A percentile compares a stretch with the other conserved stretches of the same genome.
These are phyloP conservation scores for Cryptococcus sp. DNA, from an alignment of 1,284 basidiomycete genomes.

Conservation along the genomic window DNA sequence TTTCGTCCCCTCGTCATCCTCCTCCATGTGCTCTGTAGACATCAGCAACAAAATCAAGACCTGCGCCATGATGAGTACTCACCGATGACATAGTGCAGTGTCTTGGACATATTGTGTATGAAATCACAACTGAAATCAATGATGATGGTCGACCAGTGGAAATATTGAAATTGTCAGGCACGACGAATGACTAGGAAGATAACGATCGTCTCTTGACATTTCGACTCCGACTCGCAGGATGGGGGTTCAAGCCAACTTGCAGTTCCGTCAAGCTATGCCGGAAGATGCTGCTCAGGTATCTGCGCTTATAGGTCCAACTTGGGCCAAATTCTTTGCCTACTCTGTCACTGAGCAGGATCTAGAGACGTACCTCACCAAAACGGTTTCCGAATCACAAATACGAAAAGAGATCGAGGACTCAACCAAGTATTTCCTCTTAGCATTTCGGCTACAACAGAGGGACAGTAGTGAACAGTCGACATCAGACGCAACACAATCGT, in stretches of 20 bases:
- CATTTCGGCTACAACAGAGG: background rate
- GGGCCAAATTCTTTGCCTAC: slow-evolving; percentile 24
- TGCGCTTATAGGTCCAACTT: slow-evolving; percentile 13
- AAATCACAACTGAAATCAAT: too few species aligned
- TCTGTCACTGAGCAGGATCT: slow-evolving; percentile 17
- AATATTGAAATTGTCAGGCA: too few species aligned
- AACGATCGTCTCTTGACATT: too few species aligned
- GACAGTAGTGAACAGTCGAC: background rate
- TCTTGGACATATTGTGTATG: slow-evolving; percentile 13
- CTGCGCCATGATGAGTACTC: background rate
- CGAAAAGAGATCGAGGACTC: slow-evolving; percentile 8
- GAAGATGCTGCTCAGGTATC: slow-evolving; percentile 16
- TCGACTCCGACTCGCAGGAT: too few species aligned
- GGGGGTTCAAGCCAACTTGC: too few species aligned
- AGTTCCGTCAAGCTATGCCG: slow-evolving; percentile 11
- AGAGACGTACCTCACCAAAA: slow-evolving; percentile 12
- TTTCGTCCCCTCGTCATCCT: slow-evolving; percentile 70
- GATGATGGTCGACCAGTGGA: too few species aligned
- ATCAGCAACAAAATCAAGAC: slow-evolving; percentile 3
- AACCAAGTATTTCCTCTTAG: slow-evolving; percentile 8
- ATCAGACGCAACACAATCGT: background rate
- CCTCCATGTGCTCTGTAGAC: slow-evolving; percentile 89
- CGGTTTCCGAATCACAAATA: slow-evolving; percentile 8
- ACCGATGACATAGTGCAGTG: slow-evolving; percentile 46
- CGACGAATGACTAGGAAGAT: too few species aligned